Conservation (phyloP, 2,329 filamentous ascomycete genomes). For the Acephala macrosclerotiorum region DNA sequence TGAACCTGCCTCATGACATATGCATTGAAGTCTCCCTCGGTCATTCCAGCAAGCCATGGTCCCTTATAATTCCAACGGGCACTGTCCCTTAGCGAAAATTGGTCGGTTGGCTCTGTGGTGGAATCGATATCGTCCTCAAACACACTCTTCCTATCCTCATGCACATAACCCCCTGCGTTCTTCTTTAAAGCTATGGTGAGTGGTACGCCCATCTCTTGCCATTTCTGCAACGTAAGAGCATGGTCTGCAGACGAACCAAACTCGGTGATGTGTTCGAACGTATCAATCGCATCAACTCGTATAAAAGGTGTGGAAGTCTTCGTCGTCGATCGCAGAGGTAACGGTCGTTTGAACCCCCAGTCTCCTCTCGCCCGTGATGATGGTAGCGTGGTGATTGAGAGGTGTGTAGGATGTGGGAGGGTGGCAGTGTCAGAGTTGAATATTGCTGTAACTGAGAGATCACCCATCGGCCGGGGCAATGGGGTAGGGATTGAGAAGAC, state of each 20-base stretch:
- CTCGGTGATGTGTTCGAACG: conserved; percentile 87
- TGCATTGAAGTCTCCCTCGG: conserved; percentile 63
- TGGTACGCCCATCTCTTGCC: conserved; percentile 80
- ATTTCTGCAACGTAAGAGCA: conserved; percentile 82
- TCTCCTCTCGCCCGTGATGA: conserved; percentile 80
- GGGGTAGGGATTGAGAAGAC: conserved; percentile 87
- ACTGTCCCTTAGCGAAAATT: conserved; percentile 46
- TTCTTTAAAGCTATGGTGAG: conserved; percentile 61
- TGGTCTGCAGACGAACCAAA: conserved; percentile 86
- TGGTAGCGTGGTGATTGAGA: conserved; percentile 80
- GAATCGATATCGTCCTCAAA: conserved; percentile 66
- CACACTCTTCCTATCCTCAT: conserved; percentile 53
- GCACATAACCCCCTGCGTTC: background rate
- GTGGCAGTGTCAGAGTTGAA: conserved; percentile 74
- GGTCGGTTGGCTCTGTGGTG: conserved; percentile 49
- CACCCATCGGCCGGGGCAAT: conserved; percentile 66
- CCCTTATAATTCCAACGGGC: conserved; percentile 72
- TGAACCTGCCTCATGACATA: conserved; percentile 64
- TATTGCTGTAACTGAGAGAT: conserved; percentile 55
- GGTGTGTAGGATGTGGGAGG: conserved; percentile 78
- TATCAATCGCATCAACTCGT: conserved; percentile 80
- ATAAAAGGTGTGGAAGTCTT: conserved; percentile 77
- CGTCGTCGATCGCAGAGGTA: conserved; percentile 79
- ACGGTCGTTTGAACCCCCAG: conserved; percentile 89
- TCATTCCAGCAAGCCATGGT: conserved; percentile 71